These are phyloP conservation scores for Coccomyxa sp. DNA, from an alignment of 139 green algal species.

Conservation along the genomic window DNA sequence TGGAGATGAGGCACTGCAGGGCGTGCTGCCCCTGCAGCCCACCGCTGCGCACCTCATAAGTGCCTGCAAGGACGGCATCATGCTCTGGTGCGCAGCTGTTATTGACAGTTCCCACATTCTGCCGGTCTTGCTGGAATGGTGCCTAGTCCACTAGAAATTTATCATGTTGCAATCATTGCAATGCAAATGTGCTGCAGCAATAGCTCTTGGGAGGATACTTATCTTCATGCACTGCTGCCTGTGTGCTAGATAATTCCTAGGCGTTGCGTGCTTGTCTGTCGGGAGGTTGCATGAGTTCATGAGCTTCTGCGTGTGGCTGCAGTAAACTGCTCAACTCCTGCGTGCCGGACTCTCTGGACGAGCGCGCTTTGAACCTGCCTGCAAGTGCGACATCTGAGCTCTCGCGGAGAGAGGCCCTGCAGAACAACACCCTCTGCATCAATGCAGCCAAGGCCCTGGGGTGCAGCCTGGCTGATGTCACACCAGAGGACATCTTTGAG, in stretches of 20 bases:
- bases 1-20: neutral
- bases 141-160: too few relatives aligned
- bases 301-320: neutral
- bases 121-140: too few relatives aligned
- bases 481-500: neutral
- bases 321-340: conserved; percentile 34
- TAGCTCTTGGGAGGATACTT: too few relatives aligned
- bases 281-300: too few relatives aligned
- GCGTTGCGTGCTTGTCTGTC: too few relatives aligned
- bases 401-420: conserved; percentile 13
- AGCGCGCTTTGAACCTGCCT: conserved; percentile 22
- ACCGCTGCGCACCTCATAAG: neutral
- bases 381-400: neutral
- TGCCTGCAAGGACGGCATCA: neutral
- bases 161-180: too few relatives aligned
- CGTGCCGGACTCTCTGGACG: conserved; percentile 26
- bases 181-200: too few relatives aligned
- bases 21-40: neutral
- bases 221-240: too few relatives aligned
- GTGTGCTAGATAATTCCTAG: too few relatives aligned
- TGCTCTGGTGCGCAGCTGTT: conserved; percentile 1
- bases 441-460: conserved; percentile 27
- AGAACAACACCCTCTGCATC: conserved; percentile 30
- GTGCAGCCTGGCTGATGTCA: conserved; percentile 9
- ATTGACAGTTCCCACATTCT: too few relatives aligned